Percentiles rank a stretch among this genome's conserved stretches.
These are phyloP conservation scores for Rhytidiadelphus loreus DNA, from an alignment of 225 moss, liverwort and hornwort genomes.

Conservation along the genomic window DNA sequence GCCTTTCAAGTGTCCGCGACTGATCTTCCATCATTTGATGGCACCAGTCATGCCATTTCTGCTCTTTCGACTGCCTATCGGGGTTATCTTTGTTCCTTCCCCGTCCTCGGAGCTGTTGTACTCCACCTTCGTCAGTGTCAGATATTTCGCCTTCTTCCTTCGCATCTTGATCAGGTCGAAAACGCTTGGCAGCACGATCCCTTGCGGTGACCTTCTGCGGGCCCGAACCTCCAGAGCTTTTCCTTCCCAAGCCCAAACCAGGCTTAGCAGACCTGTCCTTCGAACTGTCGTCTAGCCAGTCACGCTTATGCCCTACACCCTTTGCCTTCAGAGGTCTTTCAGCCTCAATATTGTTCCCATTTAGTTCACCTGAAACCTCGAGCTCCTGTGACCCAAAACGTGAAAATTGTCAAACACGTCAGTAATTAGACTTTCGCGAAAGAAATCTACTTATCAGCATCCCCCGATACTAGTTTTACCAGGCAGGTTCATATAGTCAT, in stretches of 20 bases:
- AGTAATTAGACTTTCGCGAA: neutral
- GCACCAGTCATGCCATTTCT: slow-evolving; percentile 99
- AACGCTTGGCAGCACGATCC: slow-evolving; percentile 58
- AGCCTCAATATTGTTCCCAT: slow-evolving; percentile 33
- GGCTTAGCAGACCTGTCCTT: slow-evolving; percentile 61
- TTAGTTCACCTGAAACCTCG: slow-evolving; percentile 71
- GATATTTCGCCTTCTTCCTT: slow-evolving; percentile 99
- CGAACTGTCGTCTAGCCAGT: slow-evolving; percentile 47
- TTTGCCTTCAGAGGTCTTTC: slow-evolving; percentile 51
- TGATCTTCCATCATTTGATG: slow-evolving; percentile 95
- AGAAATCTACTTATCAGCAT: neutral
- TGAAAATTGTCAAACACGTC: neutral
- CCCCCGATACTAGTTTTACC: neutral
- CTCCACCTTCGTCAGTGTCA: slow-evolving; percentile 66
- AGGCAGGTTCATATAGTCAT: neutral
- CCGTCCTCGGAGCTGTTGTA: slow-evolving; percentile 43
- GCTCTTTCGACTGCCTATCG: slow-evolving; percentile 79
- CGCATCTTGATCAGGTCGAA: slow-evolving; percentile 49
- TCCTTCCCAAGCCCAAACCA: slow-evolving; percentile 33
- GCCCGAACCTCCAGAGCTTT: slow-evolving; percentile 35
- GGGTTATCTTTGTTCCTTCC: slow-evolving; percentile 42
- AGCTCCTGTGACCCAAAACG: slow-evolving; percentile 52
- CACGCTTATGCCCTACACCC: slow-evolving; percentile 42
- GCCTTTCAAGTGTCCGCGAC: slow-evolving; percentile 60
- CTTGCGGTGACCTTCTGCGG: slow-evolving; percentile 41